Base-by-base conservation (phyloP, 805 yeast species). In the Starmerella cellae region DNA sequence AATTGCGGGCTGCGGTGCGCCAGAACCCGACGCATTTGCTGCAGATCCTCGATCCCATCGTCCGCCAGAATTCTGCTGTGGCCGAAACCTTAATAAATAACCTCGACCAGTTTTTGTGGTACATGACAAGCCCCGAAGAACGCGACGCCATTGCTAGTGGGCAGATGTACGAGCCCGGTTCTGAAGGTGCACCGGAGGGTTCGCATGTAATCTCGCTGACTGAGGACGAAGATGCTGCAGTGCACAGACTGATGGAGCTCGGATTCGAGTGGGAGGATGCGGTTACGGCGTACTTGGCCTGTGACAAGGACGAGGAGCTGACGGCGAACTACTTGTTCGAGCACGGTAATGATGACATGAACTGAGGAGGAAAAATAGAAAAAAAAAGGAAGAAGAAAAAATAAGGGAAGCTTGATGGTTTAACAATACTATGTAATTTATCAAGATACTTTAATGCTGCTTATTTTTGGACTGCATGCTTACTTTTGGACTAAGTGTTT, bases 291-390 rank as follows among this genome's bases (percentile, higher is more conserved):
- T 91, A 83, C 66, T 78, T 91, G 71, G 97, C 97, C 33, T 91
- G 98, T 63, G 98, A 91, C 57, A 88, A 85, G 66, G 84, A 91
- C 63, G 98, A 91, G 66, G 95, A 88, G 67, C 73, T 83, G 55
- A 85, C 98, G 34, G 98, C 97, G 19, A 91, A 91, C 65, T 74
- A 84, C 57, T 69, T 91, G 54, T 82, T 91, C 41, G 70, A 66
- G 54, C 65, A 67, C 43, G 68, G 64, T 19, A 26, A 45, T 35
- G 56, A 52, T 10, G 48, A n/a, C n/a, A n/a, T n/a, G n/a, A n/a
- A n/a, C n/a, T n/a, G n/a, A n/a, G n/a, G n/a, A n/a, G n/a, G n/a
- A n/a, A n/a, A n/a, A n/a, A n/a, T n/a, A n/a, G n/a, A n/a, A n/a
- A n/a, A n/a, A n/a, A n/a, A n/a, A n/a, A n/a, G n/a, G n/a, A n/a